Evolutionary conservation across 371 early-diverging fungal species (phyloP).

Genomic region (Mortierella polycephala): DNA sequence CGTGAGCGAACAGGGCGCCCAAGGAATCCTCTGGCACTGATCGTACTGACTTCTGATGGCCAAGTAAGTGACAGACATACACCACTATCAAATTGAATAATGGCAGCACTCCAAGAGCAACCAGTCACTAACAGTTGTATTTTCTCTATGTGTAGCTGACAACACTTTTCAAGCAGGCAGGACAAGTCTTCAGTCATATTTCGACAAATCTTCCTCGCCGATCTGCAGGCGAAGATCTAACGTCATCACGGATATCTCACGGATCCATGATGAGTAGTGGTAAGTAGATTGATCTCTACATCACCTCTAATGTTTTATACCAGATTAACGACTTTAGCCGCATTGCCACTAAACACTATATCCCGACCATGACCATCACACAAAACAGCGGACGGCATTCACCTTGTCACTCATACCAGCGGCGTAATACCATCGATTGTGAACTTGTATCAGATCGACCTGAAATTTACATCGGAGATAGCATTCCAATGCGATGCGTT

Average conservation of each 20-base stretch:
- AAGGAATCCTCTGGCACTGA: constrained; percentile 31
- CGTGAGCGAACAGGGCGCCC: constrained; percentile 39
- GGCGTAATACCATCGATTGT: constrained; percentile 30
- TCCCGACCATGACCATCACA: background rate
- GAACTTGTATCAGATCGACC: constrained; percentile 39
- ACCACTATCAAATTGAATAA: too few relatives aligned
- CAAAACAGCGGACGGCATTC: constrained; percentile 35
- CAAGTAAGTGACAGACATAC: constrained; percentile 6
- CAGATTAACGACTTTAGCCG: background rate
- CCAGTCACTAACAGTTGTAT: background rate
- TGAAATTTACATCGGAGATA: constrained; percentile 41
- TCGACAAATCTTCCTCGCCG: constrained; percentile 30
- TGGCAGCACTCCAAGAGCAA: too few relatives aligned
- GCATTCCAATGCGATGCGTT: constrained; percentile 35
- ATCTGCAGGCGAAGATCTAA: constrained; percentile 24
- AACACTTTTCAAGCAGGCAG: constrained; percentile 34
- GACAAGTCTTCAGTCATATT: constrained; percentile 37
- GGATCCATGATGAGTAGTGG: constrained; percentile 48
- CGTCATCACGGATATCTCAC: constrained; percentile 48
- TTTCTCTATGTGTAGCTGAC: constrained; percentile 23
- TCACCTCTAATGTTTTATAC: background rate
- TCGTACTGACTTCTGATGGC: constrained; percentile 44
- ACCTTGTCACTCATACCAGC: constrained; percentile 32
- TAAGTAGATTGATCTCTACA: constrained; percentile 1
- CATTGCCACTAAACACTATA: too few relatives aligned